A percentile compares a stretch with the other conserved stretches of the same genome.
Evolutionary conservation across 768 basidiomycete species (phyloP).

Genomic region (Coprinellus micaceus): DNA sequence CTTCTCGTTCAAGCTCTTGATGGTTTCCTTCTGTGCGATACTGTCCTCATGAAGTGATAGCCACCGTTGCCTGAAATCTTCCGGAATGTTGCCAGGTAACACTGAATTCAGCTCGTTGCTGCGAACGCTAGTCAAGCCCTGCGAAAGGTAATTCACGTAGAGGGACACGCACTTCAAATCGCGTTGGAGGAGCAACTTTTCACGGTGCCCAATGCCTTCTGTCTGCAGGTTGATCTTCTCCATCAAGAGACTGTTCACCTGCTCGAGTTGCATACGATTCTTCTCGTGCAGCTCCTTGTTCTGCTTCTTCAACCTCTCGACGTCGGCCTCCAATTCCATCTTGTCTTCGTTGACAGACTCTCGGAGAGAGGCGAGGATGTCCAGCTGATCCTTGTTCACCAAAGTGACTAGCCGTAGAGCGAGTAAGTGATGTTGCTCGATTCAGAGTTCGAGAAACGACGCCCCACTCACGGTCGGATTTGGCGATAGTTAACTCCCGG

Average conservation of each 20-base stretch:
- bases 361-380: conserved; percentile 80
- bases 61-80: conserved; percentile 74
- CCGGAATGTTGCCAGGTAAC: conserved; percentile 76
- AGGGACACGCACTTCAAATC: conserved; percentile 62
- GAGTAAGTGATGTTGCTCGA: conserved; percentile 2
- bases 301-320: conserved; percentile 59
- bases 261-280: conserved; percentile 87
- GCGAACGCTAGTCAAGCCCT: conserved; percentile 41
- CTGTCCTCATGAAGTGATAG: conserved; percentile 78
- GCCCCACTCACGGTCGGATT: conserved; percentile 69
- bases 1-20: conserved; percentile 71
- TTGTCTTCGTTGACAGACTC: conserved; percentile 91
- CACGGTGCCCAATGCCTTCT: conserved; percentile 86
- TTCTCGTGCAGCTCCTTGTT: conserved; percentile 75
- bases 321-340: conserved; percentile 63
- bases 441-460: not conserved
- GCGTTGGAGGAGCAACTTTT: conserved; percentile 71
- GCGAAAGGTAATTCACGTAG: not conserved
- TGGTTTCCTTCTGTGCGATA: conserved; percentile 61
- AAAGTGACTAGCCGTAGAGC: conserved; percentile 60
- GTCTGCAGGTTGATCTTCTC: conserved; percentile 91
- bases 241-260: conserved; percentile 76
- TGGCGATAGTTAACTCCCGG: conserved; percentile 76
- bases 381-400: conserved; percentile 90
- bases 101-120: conserved; percentile 58